Percentiles rank a stretch among this genome's conserved stretches.
Evolutionary conservation across 202 grass and related monocot genomes (phyloP).

Genomic region (Eragrostis tef): DNA sequence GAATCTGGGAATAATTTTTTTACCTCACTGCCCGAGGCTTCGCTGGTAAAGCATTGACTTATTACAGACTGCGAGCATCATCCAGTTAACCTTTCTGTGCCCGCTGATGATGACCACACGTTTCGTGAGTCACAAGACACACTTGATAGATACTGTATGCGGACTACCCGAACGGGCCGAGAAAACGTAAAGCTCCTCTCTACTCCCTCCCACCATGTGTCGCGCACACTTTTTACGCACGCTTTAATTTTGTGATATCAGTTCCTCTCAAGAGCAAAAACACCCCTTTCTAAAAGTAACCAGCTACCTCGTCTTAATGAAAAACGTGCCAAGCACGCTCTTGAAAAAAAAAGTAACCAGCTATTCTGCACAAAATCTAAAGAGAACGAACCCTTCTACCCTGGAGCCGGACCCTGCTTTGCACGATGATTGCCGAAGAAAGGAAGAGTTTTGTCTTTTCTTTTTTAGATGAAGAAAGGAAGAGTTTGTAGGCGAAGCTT

Average conservation of each 20-base stretch:
- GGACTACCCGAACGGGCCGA: too few species aligned
- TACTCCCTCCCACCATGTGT: too few species aligned
- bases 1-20: not conserved
- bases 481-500: not conserved
- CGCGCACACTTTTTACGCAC: too few species aligned
- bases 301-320: too few species aligned
- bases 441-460: not conserved
- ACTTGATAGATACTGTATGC: too few species aligned
- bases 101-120: not conserved
- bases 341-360: not conserved
- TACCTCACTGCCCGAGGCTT: too few species aligned
- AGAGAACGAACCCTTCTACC: not conserved
- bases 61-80: not conserved
- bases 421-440: not conserved
- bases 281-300: not conserved
- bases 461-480: not conserved
- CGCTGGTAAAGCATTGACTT: too few species aligned
- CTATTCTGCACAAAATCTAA: not conserved
- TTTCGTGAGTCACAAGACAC: too few species aligned
- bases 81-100: not conserved
- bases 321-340: too few species aligned
- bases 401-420: conserved; percentile 11
- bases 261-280: not conserved
- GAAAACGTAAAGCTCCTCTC: too few species aligned
- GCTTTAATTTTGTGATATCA: too few species aligned